These are phyloP conservation scores for Ogataea dorogensis DNA, from an alignment of 805 yeast genomes.

Conservation along the genomic window DNA sequence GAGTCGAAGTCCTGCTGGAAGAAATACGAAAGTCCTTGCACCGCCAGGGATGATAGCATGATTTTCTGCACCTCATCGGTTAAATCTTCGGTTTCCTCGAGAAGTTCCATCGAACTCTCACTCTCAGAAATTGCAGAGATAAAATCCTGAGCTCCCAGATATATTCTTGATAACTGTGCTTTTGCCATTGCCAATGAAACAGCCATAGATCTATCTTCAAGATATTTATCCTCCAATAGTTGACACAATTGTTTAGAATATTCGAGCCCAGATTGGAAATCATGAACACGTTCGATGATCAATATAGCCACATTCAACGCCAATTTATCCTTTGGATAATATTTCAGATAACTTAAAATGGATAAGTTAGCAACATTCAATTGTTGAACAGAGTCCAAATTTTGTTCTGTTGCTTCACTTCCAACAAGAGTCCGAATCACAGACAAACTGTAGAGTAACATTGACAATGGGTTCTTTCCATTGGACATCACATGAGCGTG, in stretches of 20 bases:
- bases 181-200: conserved; percentile 56
- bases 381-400: conserved; percentile 61
- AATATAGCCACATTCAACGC: conserved; percentile 57
- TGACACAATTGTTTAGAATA: conserved; percentile 46
- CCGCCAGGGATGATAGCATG: conserved; percentile 59
- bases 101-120: conserved; percentile 49
- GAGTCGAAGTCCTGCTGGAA: conserved; percentile 60
- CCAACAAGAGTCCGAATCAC: conserved; percentile 48
- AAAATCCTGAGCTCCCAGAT: conserved; percentile 58
- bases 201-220: conserved; percentile 34
- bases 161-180: conserved; percentile 69
- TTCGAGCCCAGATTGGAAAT: conserved; percentile 52
- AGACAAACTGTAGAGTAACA: conserved; percentile 66
- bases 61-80: conserved; percentile 33
- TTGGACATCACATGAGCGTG: conserved; percentile 79
- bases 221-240: conserved; percentile 34
- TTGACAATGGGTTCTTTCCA: conserved; percentile 68
- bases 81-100: conserved; percentile 40
- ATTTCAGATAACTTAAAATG: conserved; percentile 61
- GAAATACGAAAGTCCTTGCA: conserved; percentile 70
- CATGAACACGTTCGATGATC: conserved; percentile 68
- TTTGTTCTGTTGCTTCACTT: conserved; percentile 42
- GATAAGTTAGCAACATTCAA: conserved; percentile 65
- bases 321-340: conserved; percentile 52
- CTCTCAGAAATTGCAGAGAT: conserved; percentile 61